Conservation (phyloP, 345 rosid species). For the Dovyalis caffra region DNA sequence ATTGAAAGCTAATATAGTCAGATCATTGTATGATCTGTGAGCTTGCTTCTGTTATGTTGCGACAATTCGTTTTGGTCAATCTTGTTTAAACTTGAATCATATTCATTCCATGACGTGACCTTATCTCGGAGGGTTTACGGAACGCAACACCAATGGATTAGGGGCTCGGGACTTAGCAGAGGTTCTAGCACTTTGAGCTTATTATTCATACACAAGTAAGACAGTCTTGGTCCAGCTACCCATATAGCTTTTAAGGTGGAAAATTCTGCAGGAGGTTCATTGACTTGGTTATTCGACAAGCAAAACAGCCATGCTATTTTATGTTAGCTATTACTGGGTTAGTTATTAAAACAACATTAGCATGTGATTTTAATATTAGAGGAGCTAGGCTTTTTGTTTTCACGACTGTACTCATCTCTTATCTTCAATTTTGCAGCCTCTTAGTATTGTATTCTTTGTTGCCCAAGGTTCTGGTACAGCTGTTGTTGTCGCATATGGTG, state of each 20-base stretch:
- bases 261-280: not conserved
- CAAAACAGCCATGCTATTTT: not conserved
- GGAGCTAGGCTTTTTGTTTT: not conserved
- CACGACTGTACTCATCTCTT: too few species aligned
- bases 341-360: not conserved
- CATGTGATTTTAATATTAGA: not conserved
- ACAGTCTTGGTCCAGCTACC: not conserved
- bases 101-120: not conserved
- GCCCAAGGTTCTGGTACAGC: not conserved
- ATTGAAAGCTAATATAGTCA: not conserved
- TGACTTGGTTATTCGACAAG: not conserved
- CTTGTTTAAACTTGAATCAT: not conserved
- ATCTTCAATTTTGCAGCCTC: too few species aligned
- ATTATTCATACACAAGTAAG: not conserved
- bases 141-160: not conserved
- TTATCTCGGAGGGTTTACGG: not conserved
- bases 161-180: not conserved
- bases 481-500: not conserved
- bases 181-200: not conserved
- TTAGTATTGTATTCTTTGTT: too few species aligned
- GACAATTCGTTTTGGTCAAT: too few species aligned
- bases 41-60: not conserved
- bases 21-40: not conserved
- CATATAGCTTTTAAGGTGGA: not conserved
- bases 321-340: not conserved